Percentiles rank a stretch among this genome's conserved stretches.
phyloP scores from a whole-genome alignment of 805 yeast genomes.

The Candida nonsorbophila region DNA sequence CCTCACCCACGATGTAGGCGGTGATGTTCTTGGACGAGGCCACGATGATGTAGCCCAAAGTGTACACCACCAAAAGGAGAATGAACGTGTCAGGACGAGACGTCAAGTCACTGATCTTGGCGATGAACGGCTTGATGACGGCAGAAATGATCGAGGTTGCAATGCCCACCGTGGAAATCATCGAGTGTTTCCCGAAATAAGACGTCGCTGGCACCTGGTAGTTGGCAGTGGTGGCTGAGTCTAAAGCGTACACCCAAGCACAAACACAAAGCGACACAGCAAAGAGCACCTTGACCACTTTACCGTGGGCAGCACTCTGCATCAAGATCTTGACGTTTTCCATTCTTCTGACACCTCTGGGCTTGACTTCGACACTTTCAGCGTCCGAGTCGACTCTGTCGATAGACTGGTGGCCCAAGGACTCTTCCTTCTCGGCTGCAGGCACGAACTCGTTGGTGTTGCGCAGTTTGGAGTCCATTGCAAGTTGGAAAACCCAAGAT shows the following conservation, averaged over 20 bases:
- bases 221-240: slow-evolving; percentile 22
- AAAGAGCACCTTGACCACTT: slow-evolving; percentile 7
- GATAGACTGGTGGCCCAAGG: no score
- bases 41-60: slow-evolving; percentile 16
- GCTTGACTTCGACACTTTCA: no score
- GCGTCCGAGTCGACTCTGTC: no score
- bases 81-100: slow-evolving; percentile 17
- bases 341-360: slow-evolving; percentile 17
- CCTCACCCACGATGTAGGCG: slow-evolving; percentile 19
- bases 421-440: no score
- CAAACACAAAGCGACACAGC: slow-evolving; percentile 12
- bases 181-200: slow-evolving; percentile 14
- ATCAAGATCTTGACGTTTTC: slow-evolving; percentile 14
- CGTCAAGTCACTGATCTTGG: slow-evolving; percentile 17
- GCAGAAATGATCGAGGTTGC: slow-evolving; percentile 19
- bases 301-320: slow-evolving; percentile 7
- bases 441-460: no score
- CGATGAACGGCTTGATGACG: slow-evolving; percentile 15
- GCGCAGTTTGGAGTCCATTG: no score
- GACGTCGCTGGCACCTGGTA: slow-evolving; percentile 29
- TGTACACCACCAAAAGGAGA: slow-evolving; percentile 12
- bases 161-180: slow-evolving; percentile 16
- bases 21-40: slow-evolving; percentile 15
- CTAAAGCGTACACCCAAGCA: slow-evolving; percentile 24
- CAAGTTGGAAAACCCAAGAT: no score